phyloP scores from a whole-genome alignment of 257 asterid genomes.

The Primulina tabacum region DNA sequence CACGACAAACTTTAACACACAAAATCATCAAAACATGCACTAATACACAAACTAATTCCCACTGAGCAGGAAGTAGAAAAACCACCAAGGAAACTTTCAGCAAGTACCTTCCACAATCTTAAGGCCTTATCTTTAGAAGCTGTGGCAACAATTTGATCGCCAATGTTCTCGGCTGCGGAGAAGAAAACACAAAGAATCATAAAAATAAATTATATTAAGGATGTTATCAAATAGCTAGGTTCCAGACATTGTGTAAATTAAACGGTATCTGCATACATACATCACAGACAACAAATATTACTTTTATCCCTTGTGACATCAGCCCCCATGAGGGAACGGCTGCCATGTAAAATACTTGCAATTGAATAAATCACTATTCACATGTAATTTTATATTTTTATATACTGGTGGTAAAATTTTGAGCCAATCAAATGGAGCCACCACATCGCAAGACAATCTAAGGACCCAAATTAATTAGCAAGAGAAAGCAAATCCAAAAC shows the following conservation, averaged over 20 bases:
- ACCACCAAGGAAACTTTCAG: constrained; percentile 19
- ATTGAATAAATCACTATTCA: background rate
- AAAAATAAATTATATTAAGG: constrained; percentile 2
- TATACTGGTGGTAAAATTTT: background rate
- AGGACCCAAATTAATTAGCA: background rate
- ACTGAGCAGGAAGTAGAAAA: constrained; percentile 22
- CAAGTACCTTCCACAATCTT: constrained; percentile 84
- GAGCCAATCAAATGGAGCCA: background rate
- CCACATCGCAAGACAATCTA: background rate
- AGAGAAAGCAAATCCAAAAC: background rate
- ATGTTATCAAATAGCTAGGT: constrained; percentile 1
- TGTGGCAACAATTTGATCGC: constrained; percentile 69
- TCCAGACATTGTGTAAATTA: background rate
- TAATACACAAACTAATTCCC: constrained; percentile 13
- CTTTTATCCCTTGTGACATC: constrained; percentile 2
- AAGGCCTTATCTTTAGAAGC: constrained; percentile 90
- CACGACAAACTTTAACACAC: constrained; percentile 53
- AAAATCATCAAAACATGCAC: constrained; percentile 25
- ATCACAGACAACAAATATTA: background rate
- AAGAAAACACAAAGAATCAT: constrained; percentile 22
- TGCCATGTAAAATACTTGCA: constrained; percentile 7
- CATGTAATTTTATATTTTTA: background rate
- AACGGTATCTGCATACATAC: background rate
- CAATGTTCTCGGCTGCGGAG: constrained; percentile 33
- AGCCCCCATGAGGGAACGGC: constrained; percentile 6